phyloP scores from a whole-genome alignment of 2,329 filamentous ascomycete species.

The Immersiporthe knoxdaviesiana region DNA sequence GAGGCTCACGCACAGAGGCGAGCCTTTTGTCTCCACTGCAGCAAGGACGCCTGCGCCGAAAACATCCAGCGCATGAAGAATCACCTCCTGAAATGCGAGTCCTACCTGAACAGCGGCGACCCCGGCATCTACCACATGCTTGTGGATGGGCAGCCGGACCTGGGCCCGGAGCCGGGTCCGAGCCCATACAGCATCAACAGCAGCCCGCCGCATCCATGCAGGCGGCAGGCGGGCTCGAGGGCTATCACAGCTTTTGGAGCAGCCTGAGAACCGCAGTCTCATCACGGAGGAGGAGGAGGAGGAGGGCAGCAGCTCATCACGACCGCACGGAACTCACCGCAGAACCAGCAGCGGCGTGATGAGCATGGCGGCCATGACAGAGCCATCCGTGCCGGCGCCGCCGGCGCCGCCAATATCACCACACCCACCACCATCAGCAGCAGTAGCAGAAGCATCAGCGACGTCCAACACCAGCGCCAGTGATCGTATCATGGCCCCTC shows the following conservation, averaged over 20 bases:
- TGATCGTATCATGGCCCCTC: not conserved
- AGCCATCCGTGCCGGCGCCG: not conserved
- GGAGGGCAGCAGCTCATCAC: slow-evolving; percentile 13
- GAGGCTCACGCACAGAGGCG: slow-evolving; percentile 27
- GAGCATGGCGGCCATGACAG: slow-evolving; percentile 10
- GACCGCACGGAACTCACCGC: slow-evolving; percentile 3
- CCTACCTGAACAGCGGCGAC: slow-evolving; percentile 25
- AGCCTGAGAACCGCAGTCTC: not conserved
- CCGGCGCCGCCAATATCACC: not conserved
- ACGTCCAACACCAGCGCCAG: not conserved
- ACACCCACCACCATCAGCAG: not conserved
- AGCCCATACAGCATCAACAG: not conserved
- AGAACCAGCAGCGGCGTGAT: slow-evolving; percentile 12
- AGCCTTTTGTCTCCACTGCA: slow-evolving; percentile 28
- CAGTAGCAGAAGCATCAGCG: not conserved
- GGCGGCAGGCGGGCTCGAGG: not conserved
- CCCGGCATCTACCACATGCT: slow-evolving; percentile 22
- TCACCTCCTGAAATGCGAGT: slow-evolving; percentile 25
- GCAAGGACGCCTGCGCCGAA: slow-evolving; percentile 29
- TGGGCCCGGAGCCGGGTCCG: not conserved
- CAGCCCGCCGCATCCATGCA: slow-evolving; percentile 16
- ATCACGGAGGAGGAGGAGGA: not conserved
- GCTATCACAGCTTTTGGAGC: slow-evolving; percentile 3
- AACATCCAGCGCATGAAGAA: slow-evolving; percentile 31
- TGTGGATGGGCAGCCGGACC: slow-evolving; percentile 22